These are phyloP conservation scores for Colletotrichum magnum DNA, from an alignment of 2,329 filamentous ascomycete species.

Conservation along the genomic window DNA sequence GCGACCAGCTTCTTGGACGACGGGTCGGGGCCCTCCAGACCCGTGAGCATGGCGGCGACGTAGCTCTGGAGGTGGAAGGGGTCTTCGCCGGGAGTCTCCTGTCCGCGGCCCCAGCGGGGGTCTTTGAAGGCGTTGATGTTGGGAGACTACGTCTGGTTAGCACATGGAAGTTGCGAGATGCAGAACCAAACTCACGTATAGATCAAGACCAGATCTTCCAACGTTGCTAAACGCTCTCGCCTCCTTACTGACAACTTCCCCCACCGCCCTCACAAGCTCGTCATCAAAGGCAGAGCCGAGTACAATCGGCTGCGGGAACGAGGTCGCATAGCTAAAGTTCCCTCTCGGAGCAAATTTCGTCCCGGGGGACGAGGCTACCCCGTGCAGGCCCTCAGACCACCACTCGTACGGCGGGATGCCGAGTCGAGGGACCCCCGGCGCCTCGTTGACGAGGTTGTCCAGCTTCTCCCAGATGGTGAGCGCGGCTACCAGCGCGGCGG, in stretches of 20 bases:
- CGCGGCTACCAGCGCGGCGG: constrained; percentile 62
- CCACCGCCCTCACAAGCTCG: constrained; percentile 70
- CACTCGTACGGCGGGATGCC: constrained; percentile 72
- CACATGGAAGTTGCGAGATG: neutral
- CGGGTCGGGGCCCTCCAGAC: constrained; percentile 59
- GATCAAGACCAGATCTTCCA: constrained; percentile 68
- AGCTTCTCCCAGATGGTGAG: constrained; percentile 69
- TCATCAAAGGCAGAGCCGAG: constrained; percentile 76
- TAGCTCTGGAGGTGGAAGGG: constrained; percentile 64
- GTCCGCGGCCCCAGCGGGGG: constrained; percentile 73
- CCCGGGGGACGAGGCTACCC: constrained; percentile 68
- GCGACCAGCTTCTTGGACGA: constrained; percentile 59
- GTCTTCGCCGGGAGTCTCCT: constrained; percentile 73
- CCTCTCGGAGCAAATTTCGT: constrained; percentile 66
- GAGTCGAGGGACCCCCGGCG: constrained; percentile 66
- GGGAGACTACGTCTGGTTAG: constrained; percentile 60
- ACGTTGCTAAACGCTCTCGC: constrained; percentile 76
- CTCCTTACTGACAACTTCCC: constrained; percentile 69
- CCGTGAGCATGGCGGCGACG: constrained; percentile 66
- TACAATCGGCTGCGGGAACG: constrained; percentile 75
- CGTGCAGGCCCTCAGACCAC: constrained; percentile 75
- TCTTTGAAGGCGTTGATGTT: constrained; percentile 78
- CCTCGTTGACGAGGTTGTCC: constrained; percentile 57
- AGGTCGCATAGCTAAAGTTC: constrained; percentile 72
- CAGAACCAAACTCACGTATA: constrained; percentile 55